These are phyloP conservation scores for Globisporangium barbulae DNA, from an alignment of 352 stramenopile genomes.

Conservation along the genomic window DNA sequence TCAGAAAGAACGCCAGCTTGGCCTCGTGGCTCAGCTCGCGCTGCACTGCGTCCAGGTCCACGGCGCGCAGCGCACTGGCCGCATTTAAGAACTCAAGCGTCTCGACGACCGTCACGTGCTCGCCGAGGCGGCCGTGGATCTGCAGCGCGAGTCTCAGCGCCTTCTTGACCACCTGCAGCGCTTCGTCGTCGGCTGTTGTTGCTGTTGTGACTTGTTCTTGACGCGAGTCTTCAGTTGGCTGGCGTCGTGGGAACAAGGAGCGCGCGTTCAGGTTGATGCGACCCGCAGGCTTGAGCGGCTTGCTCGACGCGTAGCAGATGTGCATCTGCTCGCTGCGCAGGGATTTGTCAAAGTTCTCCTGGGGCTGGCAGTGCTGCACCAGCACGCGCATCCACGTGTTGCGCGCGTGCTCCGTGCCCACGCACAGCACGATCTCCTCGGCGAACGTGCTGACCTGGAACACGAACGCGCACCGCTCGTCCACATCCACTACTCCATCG, in stretches of 20 bases:
- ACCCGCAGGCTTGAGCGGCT: slow-evolving; percentile 42
- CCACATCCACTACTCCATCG: neutral
- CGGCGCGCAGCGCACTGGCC: slow-evolving; percentile 47
- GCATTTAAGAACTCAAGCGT: slow-evolving; percentile 68
- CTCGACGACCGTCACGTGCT: slow-evolving; percentile 41
- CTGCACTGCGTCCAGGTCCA: slow-evolving; percentile 51
- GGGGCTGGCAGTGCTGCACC: slow-evolving; percentile 47
- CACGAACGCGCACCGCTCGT: slow-evolving; percentile 37
- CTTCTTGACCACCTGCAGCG: slow-evolving; percentile 27
- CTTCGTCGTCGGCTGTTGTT: slow-evolving; percentile 21
- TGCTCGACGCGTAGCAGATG: slow-evolving; percentile 26
- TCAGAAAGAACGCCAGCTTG: slow-evolving; percentile 73
- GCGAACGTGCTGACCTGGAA: slow-evolving; percentile 72
- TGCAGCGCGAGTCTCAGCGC: slow-evolving; percentile 26
- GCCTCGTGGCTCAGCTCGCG: slow-evolving; percentile 51
- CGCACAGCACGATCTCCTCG: slow-evolving; percentile 73
- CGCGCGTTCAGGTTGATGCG: slow-evolving; percentile 64
- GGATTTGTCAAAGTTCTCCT: slow-evolving; percentile 39
- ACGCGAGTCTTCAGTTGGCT: neutral
- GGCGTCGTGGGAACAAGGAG: slow-evolving; percentile 40
- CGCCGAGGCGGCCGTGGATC: slow-evolving; percentile 28
- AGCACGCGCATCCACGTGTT: slow-evolving; percentile 66
- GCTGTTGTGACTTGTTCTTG: neutral
- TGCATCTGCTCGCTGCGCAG: slow-evolving; percentile 13
- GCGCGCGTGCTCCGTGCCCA: slow-evolving; percentile 52